A percentile compares a stretch with the other conserved stretches of the same genome.
Evolutionary conservation across 306 rosid species (phyloP).

Genomic region (Pterocarpus macrocarpus): DNA sequence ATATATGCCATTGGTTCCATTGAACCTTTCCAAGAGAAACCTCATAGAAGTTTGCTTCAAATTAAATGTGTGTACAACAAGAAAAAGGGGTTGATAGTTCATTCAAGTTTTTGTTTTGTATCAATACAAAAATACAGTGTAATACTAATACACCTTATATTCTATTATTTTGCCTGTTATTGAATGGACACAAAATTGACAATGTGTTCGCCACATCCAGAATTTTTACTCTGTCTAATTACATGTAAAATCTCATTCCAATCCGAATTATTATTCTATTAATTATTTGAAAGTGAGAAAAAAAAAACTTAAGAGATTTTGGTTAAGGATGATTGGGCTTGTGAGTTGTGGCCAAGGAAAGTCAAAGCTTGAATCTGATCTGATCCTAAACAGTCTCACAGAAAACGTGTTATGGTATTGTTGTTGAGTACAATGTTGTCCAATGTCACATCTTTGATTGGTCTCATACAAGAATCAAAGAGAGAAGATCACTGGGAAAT

Average conservation of each 20-base stretch:
- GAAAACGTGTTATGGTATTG: not conserved
- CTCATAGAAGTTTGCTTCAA: too few relatives aligned
- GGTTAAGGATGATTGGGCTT: not conserved
- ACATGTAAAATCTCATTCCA: not conserved
- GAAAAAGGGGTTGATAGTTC: too few relatives aligned
- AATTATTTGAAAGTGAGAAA: not conserved
- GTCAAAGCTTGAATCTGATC: constrained; percentile 33
- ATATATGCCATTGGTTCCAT: too few relatives aligned
- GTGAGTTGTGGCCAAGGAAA: not conserved
- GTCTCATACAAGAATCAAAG: too few relatives aligned
- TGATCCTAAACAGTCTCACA: not conserved
- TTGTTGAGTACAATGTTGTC: not conserved
- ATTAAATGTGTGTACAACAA: too few relatives aligned
- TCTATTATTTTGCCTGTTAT: too few relatives aligned
- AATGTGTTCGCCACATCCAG: not conserved
- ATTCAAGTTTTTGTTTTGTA: too few relatives aligned
- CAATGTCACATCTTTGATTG: not conserved
- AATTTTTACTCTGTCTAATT: constrained; percentile 8
- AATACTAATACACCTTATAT: too few relatives aligned
- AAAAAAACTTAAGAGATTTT: not conserved
- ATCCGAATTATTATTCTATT: not conserved
- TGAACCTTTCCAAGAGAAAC: too few relatives aligned
- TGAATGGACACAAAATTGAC: too few relatives aligned
- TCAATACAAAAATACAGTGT: too few relatives aligned
- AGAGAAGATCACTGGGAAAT: not conserved